These are phyloP conservation scores for Tuber microsphaerosporum DNA, from an alignment of 495 filamentous ascomycete genomes.

Conservation along the genomic window DNA sequence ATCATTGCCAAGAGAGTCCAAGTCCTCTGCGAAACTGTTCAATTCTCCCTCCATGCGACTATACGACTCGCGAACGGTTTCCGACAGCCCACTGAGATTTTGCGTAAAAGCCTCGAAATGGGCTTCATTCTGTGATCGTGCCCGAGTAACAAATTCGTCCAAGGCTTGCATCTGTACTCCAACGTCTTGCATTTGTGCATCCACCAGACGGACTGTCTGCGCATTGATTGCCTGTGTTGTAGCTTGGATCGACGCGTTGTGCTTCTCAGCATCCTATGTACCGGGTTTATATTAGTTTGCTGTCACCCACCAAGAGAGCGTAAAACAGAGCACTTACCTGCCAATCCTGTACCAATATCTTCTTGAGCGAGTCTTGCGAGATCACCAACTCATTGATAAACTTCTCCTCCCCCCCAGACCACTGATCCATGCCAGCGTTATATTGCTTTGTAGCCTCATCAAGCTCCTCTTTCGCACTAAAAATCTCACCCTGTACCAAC, in stretches of 20 bases:
- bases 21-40: conserved; percentile 53
- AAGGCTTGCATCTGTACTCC: conserved; percentile 77
- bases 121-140: conserved; percentile 68
- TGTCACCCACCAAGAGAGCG: conserved; percentile 9
- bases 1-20: conserved; percentile 58
- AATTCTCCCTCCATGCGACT: conserved; percentile 60
- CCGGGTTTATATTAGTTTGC: conserved; percentile 38
- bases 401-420: conserved; percentile 61
- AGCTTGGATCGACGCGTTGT: conserved; percentile 68
- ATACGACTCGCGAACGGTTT: conserved; percentile 64
- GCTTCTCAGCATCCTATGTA: conserved; percentile 62
- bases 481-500: conserved; percentile 55
- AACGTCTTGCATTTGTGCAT: conserved; percentile 79
- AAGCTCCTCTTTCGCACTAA: conserved; percentile 56
- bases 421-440: conserved; percentile 63
- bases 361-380: conserved; percentile 69
- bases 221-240: conserved; percentile 82
- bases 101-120: conserved; percentile 56
- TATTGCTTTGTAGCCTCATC: conserved; percentile 59
- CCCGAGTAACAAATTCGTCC: conserved; percentile 81
- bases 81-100: conserved; percentile 48
- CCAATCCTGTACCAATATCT: conserved; percentile 81
- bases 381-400: conserved; percentile 63
- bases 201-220: conserved; percentile 84
- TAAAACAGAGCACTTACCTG: conserved; percentile 50